Evolutionary conservation across 2,329 filamentous ascomycete genomes (phyloP).

Genomic region (Westerdykella ornata): DNA sequence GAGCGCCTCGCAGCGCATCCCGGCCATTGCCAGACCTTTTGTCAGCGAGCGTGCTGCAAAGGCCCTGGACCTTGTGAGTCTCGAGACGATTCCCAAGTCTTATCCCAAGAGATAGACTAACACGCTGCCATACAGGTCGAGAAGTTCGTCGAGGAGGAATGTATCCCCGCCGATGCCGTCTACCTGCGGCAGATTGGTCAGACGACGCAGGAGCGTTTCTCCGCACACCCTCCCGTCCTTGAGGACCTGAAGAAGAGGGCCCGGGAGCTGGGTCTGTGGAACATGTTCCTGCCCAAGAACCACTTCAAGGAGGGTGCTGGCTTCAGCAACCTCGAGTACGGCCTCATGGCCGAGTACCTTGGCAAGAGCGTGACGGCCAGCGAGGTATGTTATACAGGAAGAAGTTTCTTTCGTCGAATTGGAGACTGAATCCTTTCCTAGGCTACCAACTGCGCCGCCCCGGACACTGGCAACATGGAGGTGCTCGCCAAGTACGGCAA

Average conservation of each 20-base stretch:
- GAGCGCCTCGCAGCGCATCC: slow-evolving; percentile 51
- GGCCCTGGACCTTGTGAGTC: slow-evolving; percentile 64
- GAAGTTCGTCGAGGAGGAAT: slow-evolving; percentile 96
- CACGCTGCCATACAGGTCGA: slow-evolving; percentile 54
- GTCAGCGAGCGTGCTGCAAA: slow-evolving; percentile 81
- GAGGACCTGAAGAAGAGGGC: slow-evolving; percentile 87
- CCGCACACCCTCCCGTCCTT: slow-evolving; percentile 67
- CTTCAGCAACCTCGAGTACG: slow-evolving; percentile 93
- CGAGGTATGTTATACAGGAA: slow-evolving; percentile 15
- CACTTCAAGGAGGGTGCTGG: slow-evolving; percentile 95
- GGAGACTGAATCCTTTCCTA: slow-evolving; percentile 8
- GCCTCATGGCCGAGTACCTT: slow-evolving; percentile 92
- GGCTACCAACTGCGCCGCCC: slow-evolving; percentile 82
- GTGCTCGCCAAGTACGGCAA: slow-evolving; percentile 87
- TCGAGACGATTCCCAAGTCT: not conserved
- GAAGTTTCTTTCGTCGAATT: not conserved
- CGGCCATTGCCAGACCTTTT: slow-evolving; percentile 52
- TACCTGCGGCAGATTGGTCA: slow-evolving; percentile 72
- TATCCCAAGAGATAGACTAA: not conserved
- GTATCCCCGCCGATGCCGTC: slow-evolving; percentile 65
- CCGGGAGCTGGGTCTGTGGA: slow-evolving; percentile 81
- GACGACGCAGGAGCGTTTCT: slow-evolving; percentile 66
- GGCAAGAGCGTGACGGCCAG: slow-evolving; percentile 72
- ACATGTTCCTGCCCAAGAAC: slow-evolving; percentile 92
- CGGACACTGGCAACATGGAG: slow-evolving; percentile 94